Base-by-base conservation (phyloP, 805 yeast species). In the Pichia gijzeniarum region DNA sequence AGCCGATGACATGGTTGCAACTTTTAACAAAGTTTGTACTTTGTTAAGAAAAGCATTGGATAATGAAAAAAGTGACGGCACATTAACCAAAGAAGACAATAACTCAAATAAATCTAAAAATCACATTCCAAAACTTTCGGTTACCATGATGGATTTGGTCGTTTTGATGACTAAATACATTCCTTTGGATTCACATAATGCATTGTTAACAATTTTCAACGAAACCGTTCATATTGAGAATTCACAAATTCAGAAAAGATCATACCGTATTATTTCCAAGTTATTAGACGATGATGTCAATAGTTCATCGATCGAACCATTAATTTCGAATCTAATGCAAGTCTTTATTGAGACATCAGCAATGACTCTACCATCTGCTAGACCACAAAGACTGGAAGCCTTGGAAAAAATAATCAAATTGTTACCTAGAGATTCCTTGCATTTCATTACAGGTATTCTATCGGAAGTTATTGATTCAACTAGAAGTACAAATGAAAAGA, bases 401-500 rank as follows among this genome's bases (percentile, higher is more conserved):
- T 70, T 93, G 37, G 69, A 73, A 41, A 70, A 76, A 10, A 58
- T 91, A 6, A 65, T 87, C 28, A 74, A 77, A 19, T 56, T 79
- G 18, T 61, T 90, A 35, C 95, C 97, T 16, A 50, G 68, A 2
- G 63, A 73, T 18, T 82, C 84, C 51, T 68, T 88, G 55, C 76
- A 77, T 53, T 88, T 90, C 62, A 80, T 93, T 53, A 95, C 96
- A 19, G 72, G 84, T 10, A 68, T 85, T 34, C 71, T 89, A 32
- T 87, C 96, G 44, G 98, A 93, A 68, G 81, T 89, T 20, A 91
- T 93, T 45, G 70, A 93, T 56, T 80, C 88, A 25, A 90, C 97
- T 6, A 93, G 91, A 65, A 96, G 89, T 59, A 82, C 80, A 45
- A 95, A 91, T 62, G 99, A 93, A 64, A 86, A 87, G 67, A 79